Base-by-base conservation (phyloP, 495 filamentous ascomycete species). In the Arthonia radiata region DNA sequence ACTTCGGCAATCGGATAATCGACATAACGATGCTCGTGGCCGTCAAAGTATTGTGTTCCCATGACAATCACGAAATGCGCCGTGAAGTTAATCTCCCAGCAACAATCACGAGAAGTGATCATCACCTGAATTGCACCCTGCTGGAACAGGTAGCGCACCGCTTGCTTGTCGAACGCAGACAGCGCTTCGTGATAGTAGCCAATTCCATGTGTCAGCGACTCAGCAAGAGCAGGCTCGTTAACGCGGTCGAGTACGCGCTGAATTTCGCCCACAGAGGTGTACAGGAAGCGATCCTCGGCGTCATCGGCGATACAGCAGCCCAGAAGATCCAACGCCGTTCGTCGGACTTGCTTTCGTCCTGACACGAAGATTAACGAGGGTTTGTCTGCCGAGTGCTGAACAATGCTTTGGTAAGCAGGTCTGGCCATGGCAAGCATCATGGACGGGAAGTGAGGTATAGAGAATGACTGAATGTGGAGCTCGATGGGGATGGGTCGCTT, bases 1-100 rank as follows among this genome's bases (percentile, higher is more conserved):
- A 99, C 61, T 43, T 99, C 86, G 40, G 72, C 82, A 33, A 94
- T 65, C 2, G 82, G 75, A 41, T 94, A 94, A 48, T 99, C 86
- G 34, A 94, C 71, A 48, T 99, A 99, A 13, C 86, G 72, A 50
- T 99, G 86, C 42, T 99, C 89, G 32, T 79, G 67, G 11, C 86
- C 86, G 35, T 99, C 86, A 30, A 82, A 99, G 48, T 80, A 99
- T 41, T 94, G 89, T n/a, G 89, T 99, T 13, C 79, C 80, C 89
- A 94, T 94, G 13, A 93, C 70, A 18, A 94, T 64, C 5, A 94
- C 89, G 21, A 94, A 49, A 44, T 93, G 80, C 10, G 80, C 83
- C 2, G 64, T 78, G 38, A 64, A 65, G 30, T 92, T 66, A 28
- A 99, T 53, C 49, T 99, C 86, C 86, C 86, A 99, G 50, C 81